Evolutionary conservation across 805 yeast species (phyloP), one percentile per base, ranked within the genome.

Genomic region (Ogataea siamensis): DNA sequence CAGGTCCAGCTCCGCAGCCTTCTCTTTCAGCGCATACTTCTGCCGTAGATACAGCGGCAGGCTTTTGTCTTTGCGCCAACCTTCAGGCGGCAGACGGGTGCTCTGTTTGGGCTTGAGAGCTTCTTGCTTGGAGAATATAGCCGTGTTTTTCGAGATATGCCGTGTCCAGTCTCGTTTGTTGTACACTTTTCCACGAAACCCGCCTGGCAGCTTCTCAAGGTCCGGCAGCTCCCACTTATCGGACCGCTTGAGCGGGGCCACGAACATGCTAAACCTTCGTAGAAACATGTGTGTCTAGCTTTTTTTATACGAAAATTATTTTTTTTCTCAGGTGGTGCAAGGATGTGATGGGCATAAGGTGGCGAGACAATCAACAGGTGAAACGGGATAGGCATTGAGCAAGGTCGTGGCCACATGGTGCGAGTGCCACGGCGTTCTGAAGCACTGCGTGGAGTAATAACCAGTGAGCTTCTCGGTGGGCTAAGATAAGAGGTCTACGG

Each of bases 11-110:
- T 73, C 73, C 4, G 78, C 68, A 38, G 83, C 74, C 51, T 87
- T 78, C 51, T 76, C 80, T 35, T 67, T 63, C 17, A 83, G 45
- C 0, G 93, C 77, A 48, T 71, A 71, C 49, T 80, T 80, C 49
- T 87, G 79, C 49, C 80, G 73, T 49, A 74, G 65, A 93, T 96
- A 89, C 23, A 71, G 76, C 1, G 85, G 83, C n/a, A 66, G 62
- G 40, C 45, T 50, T 29, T 40, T 53, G 38, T 54, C 56, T 30
- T 52, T 54, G 37, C 74, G 60, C 83, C 78, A 76, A 40, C 60
- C 59, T 26, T 48, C 47, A 2, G 83, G 83, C 4, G 70, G 67
- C n/a, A 57, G 41, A 20, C 44, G 52, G 3, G 40, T n/a, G 7
- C 40, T 28, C 11, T 27, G 23, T 7, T 58, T 18, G 40, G 46